Evolutionary conservation across 129 eudicot species (phyloP).

Genomic region (Cynara cardunculus): DNA sequence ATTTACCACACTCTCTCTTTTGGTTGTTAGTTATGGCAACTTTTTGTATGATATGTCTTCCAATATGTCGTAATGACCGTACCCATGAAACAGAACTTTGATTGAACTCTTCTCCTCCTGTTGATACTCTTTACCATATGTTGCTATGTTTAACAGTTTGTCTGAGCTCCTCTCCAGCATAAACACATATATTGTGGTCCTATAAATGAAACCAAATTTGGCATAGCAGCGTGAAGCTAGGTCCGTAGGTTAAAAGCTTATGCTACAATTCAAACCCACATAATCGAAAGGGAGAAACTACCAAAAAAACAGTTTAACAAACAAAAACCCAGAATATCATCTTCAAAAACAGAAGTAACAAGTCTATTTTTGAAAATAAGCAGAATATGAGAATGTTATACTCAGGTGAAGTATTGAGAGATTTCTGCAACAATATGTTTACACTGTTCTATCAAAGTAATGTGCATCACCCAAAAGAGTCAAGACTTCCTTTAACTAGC

Average conservation of each 20-base stretch:
- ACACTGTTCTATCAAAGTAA: neutral
- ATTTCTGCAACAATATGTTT: neutral
- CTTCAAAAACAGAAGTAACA: neutral
- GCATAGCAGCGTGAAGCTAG: neutral
- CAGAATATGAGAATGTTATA: neutral
- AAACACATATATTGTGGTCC: slow-evolving; percentile 69
- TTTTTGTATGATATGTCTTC: slow-evolving; percentile 32
- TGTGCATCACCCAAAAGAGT: neutral
- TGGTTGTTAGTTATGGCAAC: slow-evolving; percentile 18
- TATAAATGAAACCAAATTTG: slow-evolving; percentile 20
- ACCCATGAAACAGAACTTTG: slow-evolving; percentile 74
- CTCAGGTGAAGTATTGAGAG: neutral
- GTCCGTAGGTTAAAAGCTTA: too few relatives aligned
- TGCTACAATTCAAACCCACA: neutral
- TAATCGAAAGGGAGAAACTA: neutral
- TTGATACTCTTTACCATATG: slow-evolving; percentile 78
- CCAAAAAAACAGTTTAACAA: neutral
- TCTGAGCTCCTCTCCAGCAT: slow-evolving; percentile 55
- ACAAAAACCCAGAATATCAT: neutral
- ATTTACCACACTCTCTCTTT: slow-evolving; percentile 21
- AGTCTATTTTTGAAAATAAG: neutral
- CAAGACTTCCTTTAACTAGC: neutral
- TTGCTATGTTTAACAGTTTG: slow-evolving; percentile 51
- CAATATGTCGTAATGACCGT: slow-evolving; percentile 83
- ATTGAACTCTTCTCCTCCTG: slow-evolving; percentile 43